A percentile compares a stretch with the other conserved stretches of the same genome.
phyloP scores from a whole-genome alignment of 371 early-diverging fungal species.

The Amoeboradix gromovi region DNA sequence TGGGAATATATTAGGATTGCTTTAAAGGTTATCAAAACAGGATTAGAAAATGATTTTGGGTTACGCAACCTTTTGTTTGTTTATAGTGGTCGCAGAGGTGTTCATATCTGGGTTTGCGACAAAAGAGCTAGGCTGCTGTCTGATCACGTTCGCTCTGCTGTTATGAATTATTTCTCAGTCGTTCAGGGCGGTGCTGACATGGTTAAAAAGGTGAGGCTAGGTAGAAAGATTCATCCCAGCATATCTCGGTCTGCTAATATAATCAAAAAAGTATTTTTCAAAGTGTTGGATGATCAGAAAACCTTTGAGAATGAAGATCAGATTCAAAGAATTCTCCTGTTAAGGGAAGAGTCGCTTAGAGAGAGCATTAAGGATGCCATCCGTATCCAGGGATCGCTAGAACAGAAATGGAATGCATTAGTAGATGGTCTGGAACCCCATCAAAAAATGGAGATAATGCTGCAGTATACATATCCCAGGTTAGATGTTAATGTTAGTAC shows the following conservation, averaged over 20 bases:
- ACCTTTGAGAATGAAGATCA: too few species aligned
- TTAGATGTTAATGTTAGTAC: conserved; percentile 79
- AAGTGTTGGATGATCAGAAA: too few species aligned
- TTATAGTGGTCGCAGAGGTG: conserved; percentile 90
- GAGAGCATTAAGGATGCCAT: too few species aligned
- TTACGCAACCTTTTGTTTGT: conserved; percentile 82
- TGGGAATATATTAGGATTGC: conserved; percentile 79
- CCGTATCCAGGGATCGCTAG: too few species aligned
- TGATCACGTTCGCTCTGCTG: conserved; percentile 44
- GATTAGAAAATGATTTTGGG: conserved; percentile 61
- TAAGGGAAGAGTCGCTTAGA: too few species aligned
- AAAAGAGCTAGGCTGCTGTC: conserved; percentile 43
- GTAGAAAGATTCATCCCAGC: conserved; percentile 25
- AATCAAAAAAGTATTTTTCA: too few species aligned
- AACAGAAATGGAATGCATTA: too few species aligned
- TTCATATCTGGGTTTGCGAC: conserved; percentile 97
- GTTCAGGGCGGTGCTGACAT: conserved; percentile 49
- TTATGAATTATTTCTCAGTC: conserved; percentile 54
- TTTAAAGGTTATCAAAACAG: conserved; percentile 47
- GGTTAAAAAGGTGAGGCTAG: conserved; percentile 33
- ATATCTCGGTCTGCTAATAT: too few species aligned
- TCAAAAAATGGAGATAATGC: conserved; percentile 28
- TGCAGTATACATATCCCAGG: conserved; percentile 70
- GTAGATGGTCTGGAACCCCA: too few species aligned
- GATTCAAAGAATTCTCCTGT: too few species aligned